A percentile compares a stretch with the other conserved stretches of the same genome.
Evolutionary conservation across 2,329 filamentous ascomycete genomes (phyloP).

Genomic region (Aschersonia sp.): DNA sequence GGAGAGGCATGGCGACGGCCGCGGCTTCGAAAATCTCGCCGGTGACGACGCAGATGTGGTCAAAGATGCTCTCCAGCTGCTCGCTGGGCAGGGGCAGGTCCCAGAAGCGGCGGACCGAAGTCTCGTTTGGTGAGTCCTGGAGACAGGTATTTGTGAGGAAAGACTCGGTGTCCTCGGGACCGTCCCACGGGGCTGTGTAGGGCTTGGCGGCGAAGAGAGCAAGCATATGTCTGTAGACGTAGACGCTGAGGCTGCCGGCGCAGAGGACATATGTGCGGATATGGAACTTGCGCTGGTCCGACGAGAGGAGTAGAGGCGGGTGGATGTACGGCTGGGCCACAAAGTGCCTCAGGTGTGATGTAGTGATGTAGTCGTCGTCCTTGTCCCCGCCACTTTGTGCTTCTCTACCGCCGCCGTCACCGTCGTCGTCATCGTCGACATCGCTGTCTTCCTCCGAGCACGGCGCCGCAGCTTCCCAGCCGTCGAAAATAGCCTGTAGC

Average conservation of each 20-base stretch:
- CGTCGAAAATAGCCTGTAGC: slow-evolving; percentile 77
- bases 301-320: slow-evolving; percentile 55
- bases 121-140: slow-evolving; percentile 46
- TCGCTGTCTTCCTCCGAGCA: slow-evolving; percentile 39
- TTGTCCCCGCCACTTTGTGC: slow-evolving; percentile 6
- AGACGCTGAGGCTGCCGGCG: slow-evolving; percentile 61
- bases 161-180: slow-evolving; percentile 40
- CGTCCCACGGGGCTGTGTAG: slow-evolving; percentile 52
- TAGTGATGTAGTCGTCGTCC: slow-evolving; percentile 48
- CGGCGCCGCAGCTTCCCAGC: slow-evolving; percentile 57
- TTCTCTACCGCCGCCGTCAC: slow-evolving; percentile 9
- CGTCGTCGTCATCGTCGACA: slow-evolving; percentile 40
- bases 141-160: slow-evolving; percentile 96
- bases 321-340: slow-evolving; percentile 91
- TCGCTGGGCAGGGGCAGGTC: slow-evolving; percentile 32
- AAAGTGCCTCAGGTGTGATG: slow-evolving; percentile 89
- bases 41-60: slow-evolving; percentile 59
- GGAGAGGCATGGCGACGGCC: slow-evolving; percentile 66
- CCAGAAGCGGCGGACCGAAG: slow-evolving; percentile 65
- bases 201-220: slow-evolving; percentile 72
- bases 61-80: slow-evolving; percentile 51
- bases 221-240: slow-evolving; percentile 83
- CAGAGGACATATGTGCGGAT: slow-evolving; percentile 84
- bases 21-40: slow-evolving; percentile 77
- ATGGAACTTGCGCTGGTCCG: slow-evolving; percentile 75